Conservation (phyloP, 768 basidiomycete genomes). For the Lactarius vividus region DNA sequence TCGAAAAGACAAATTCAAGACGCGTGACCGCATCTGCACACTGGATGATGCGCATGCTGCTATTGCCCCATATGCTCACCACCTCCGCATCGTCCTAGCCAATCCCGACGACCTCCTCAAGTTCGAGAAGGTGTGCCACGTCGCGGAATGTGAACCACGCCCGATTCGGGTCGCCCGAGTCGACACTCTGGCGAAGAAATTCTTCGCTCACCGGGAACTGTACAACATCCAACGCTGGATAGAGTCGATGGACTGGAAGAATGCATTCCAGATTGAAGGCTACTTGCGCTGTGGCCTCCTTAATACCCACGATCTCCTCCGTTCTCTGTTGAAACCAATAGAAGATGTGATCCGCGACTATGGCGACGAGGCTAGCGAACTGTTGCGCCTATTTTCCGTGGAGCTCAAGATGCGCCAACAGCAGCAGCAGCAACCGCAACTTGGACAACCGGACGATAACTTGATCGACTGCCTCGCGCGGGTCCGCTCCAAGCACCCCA, state of each 20-base stretch:
- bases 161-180: slow-evolving; percentile 37
- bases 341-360: slow-evolving; percentile 39
- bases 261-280: slow-evolving; percentile 77
- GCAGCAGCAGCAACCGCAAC: too few species aligned
- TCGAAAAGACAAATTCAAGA: slow-evolving; percentile 41
- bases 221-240: slow-evolving; percentile 46
- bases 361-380: slow-evolving; percentile 38
- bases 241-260: slow-evolving; percentile 52
- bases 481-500: slow-evolving; percentile 31
- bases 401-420: slow-evolving; percentile 42
- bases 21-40: slow-evolving; percentile 55
- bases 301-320: slow-evolving; percentile 54
- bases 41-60: slow-evolving; percentile 54
- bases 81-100: slow-evolving; percentile 61
- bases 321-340: slow-evolving; percentile 44
- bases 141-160: slow-evolving; percentile 42
- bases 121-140: slow-evolving; percentile 54
- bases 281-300: slow-evolving; percentile 64
- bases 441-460: slow-evolving; percentile 39
- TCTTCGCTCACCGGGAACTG: slow-evolving; percentile 52
- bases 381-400: slow-evolving; percentile 56
- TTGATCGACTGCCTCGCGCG: slow-evolving; percentile 48
- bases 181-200: slow-evolving; percentile 46
- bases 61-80: slow-evolving; percentile 69
- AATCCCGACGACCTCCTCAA: slow-evolving; percentile 46